These are phyloP conservation scores for Drechmeria coniospora DNA, from an alignment of 2,329 filamentous ascomycete genomes.

Conservation along the genomic window DNA sequence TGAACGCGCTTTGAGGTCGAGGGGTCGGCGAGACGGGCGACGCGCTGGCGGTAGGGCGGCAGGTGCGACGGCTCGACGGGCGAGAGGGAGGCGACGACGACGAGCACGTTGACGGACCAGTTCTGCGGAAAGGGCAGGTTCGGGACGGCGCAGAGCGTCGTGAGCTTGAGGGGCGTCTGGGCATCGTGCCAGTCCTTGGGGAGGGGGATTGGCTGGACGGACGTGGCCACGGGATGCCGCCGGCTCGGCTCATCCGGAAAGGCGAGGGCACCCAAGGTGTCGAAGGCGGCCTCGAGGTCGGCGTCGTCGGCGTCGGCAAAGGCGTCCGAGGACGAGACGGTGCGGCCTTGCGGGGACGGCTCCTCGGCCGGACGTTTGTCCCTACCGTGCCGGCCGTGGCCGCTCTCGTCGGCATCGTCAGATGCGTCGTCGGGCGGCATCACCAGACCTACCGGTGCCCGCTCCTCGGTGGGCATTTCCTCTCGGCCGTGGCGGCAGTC, in stretches of 20 bases:
- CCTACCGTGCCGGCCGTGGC: neutral
- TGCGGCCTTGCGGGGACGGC: too few species aligned
- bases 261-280: constrained; percentile 21
- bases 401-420: constrained; percentile 1
- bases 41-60: constrained; percentile 34
- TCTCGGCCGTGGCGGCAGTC: neutral
- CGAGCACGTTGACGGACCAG: constrained; percentile 40
- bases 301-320: constrained; percentile 8
- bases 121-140: constrained; percentile 40
- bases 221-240: constrained; percentile 1
- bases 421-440: neutral
- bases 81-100: constrained; percentile 31
- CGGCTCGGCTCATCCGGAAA: constrained; percentile 9
- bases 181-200: constrained; percentile 26
- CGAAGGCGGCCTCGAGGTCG: constrained; percentile 19
- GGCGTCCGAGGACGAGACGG: neutral
- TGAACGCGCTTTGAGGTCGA: constrained; percentile 36
- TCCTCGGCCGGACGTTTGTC: too few species aligned
- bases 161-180: constrained; percentile 33
- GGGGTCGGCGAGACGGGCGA: constrained; percentile 33
- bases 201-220: constrained; percentile 13
- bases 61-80: constrained; percentile 32
- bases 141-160: constrained; percentile 31
- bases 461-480: too few species aligned
- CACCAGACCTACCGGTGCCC: too few species aligned